Percentiles rank a stretch among this genome's conserved stretches.
phyloP scores from a whole-genome alignment of 768 basidiomycete genomes.

The Porpolomopsis calyptriformis region DNA sequence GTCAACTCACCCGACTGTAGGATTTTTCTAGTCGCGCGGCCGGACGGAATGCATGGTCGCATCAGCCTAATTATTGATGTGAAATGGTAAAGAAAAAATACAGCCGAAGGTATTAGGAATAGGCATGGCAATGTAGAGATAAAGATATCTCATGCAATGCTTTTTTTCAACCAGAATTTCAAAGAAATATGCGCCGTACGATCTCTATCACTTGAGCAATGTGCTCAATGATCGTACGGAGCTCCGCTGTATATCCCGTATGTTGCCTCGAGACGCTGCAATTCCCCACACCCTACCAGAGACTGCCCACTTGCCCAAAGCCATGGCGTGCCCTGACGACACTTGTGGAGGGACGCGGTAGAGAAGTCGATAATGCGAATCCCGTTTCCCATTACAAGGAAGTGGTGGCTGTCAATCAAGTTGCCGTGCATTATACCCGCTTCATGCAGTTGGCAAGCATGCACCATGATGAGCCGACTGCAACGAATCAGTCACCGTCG shows the following conservation, averaged over 20 bases:
- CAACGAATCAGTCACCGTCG: background rate
- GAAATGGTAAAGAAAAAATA: too few species aligned
- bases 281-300: slow-evolving; percentile 14
- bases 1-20: too few species aligned
- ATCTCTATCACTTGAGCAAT: too few species aligned
- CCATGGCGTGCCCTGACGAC: slow-evolving; percentile 12
- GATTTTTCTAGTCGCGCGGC: too few species aligned
- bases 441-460: slow-evolving; percentile 25
- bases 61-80: too few species aligned
- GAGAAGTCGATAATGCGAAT: slow-evolving; percentile 31
- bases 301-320: slow-evolving; percentile 2
- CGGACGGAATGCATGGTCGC: too few species aligned
- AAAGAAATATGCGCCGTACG: too few species aligned
- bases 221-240: too few species aligned
- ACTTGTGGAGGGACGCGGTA: slow-evolving; percentile 21
- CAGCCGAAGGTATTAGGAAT: too few species aligned
- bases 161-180: too few species aligned
- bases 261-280: slow-evolving; percentile 14
- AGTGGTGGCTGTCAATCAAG: slow-evolving; percentile 21
- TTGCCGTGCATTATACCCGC: slow-evolving; percentile 28
- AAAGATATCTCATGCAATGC: too few species aligned
- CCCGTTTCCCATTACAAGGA: slow-evolving; percentile 20
- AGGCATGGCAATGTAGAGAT: too few species aligned
- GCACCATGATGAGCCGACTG: slow-evolving; percentile 24
- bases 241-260: slow-evolving; percentile 12